phyloP scores from a whole-genome alignment of 2,329 filamentous ascomycete species.

The Proliferodiscus dingleyae region DNA sequence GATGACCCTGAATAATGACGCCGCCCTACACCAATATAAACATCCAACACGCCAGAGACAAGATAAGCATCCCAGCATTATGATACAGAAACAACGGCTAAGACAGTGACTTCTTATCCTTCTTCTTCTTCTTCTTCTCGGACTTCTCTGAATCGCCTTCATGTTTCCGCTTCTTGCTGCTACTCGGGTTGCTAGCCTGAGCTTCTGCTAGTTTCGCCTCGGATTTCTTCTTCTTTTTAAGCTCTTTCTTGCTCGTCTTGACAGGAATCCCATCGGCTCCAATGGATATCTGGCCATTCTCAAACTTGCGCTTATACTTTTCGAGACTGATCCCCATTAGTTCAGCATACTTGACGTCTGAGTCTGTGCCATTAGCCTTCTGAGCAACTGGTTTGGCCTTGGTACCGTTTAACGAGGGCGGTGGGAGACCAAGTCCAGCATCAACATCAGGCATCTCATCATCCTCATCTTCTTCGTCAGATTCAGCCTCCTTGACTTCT shows the following conservation, averaged over 20 bases:
- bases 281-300: conserved; percentile 68
- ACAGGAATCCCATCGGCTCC: conserved; percentile 60
- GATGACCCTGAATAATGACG: conserved; percentile 6
- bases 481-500: conserved; percentile 25
- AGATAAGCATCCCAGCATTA: conserved; percentile 14
- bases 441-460: conserved; percentile 27
- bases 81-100: conserved; percentile 21
- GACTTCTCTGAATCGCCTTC: conserved; percentile 53
- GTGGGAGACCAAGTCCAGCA: conserved; percentile 16
- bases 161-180: conserved; percentile 69
- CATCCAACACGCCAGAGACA: conserved; percentile 10
- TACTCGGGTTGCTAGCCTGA: conserved; percentile 29
- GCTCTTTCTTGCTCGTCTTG: conserved; percentile 69
- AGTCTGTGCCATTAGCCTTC: conserved; percentile 27
- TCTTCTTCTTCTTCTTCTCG: conserved; percentile 57
- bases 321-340: conserved; percentile 65
- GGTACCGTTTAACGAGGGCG: conserved; percentile 19
- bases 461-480: conserved; percentile 12
- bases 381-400: conserved; percentile 20
- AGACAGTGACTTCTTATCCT: conserved; percentile 29
- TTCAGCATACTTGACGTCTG: conserved; percentile 49
- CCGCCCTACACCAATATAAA: conserved; percentile 12
- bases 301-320: conserved; percentile 75
- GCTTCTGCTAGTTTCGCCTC: conserved; percentile 46
- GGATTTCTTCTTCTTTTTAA: conserved; percentile 66